phyloP scores from a whole-genome alignment of 2,329 filamentous ascomycete genomes.

The Trichoderma sp. region DNA sequence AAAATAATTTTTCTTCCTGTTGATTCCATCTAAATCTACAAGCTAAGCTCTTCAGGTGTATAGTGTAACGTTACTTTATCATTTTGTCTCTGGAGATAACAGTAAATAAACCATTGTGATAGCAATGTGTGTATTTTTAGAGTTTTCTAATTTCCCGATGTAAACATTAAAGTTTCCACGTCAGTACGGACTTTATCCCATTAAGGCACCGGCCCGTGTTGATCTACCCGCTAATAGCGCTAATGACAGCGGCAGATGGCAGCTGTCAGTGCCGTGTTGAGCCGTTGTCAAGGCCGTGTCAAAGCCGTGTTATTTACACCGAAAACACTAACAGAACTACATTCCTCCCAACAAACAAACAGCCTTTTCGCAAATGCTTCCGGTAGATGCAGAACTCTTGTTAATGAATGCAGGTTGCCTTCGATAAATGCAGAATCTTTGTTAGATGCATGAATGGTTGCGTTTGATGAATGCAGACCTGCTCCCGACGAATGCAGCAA shows the following conservation, averaged over 20 bases:
- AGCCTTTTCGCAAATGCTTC: not conserved
- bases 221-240: not conserved
- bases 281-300: not conserved
- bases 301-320: not conserved
- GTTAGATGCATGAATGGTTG: not conserved
- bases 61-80: not conserved
- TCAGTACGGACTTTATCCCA: not conserved
- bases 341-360: not conserved
- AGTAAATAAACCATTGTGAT: not conserved
- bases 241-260: not conserved
- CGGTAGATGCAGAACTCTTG: not conserved
- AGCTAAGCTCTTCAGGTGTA: not conserved
- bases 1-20: not conserved
- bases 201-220: not conserved
- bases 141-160: not conserved
- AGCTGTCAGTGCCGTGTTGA: not conserved
- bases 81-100: not conserved
- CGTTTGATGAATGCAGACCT: not conserved
- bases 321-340: not conserved
- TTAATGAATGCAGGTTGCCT: not conserved
- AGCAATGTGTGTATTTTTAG: not conserved
- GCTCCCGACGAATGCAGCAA: not conserved
- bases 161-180: not conserved
- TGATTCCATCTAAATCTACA: not conserved
- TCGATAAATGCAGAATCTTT: not conserved